Percentiles rank a stretch among this genome's conserved stretches.
Conservation (phyloP, 495 filamentous ascomycete genomes). For the Trichoderma gamsii region DNA sequence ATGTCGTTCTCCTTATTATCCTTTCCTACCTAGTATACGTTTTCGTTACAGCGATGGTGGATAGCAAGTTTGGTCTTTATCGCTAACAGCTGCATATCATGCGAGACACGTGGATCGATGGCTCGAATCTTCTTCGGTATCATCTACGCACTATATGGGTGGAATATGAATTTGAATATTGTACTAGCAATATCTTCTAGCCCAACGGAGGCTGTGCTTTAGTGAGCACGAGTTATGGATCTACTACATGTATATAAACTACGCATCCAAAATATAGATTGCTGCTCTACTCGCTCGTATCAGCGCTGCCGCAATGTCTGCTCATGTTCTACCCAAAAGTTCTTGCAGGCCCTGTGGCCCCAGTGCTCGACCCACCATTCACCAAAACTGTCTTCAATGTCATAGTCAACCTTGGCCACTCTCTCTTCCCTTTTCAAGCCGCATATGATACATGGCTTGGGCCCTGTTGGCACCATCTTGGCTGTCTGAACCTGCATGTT, state of each 20-base stretch:
- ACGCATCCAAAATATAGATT: background rate
- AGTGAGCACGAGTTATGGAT: background rate
- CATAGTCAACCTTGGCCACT: slow-evolving; percentile 63
- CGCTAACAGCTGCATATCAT: too few relatives aligned
- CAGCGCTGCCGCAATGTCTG: slow-evolving; percentile 57
- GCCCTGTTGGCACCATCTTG: slow-evolving; percentile 61
- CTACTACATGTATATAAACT: background rate
- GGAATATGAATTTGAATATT: background rate
- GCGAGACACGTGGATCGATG: too few relatives aligned
- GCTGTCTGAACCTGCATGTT: slow-evolving; percentile 53
- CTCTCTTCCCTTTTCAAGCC: slow-evolving; percentile 83
- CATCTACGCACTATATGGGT: background rate
- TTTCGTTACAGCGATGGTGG: too few relatives aligned
- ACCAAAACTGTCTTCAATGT: slow-evolving; percentile 81
- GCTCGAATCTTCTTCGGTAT: too few relatives aligned
- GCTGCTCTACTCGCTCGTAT: slow-evolving; percentile 20
- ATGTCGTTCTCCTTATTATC: background rate
- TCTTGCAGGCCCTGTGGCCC: slow-evolving; percentile 72
- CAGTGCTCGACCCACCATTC: slow-evolving; percentile 96
- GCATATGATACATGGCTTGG: slow-evolving; percentile 79
- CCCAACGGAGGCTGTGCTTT: background rate
- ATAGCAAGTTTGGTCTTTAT: too few relatives aligned
- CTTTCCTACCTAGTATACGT: background rate
- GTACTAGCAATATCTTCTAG: background rate
- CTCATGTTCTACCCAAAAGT: slow-evolving; percentile 78